Evolutionary conservation across 306 rosid genomes (phyloP), one percentile per base, ranked within the genome.

Genomic region (Inga leiocalycina): DNA sequence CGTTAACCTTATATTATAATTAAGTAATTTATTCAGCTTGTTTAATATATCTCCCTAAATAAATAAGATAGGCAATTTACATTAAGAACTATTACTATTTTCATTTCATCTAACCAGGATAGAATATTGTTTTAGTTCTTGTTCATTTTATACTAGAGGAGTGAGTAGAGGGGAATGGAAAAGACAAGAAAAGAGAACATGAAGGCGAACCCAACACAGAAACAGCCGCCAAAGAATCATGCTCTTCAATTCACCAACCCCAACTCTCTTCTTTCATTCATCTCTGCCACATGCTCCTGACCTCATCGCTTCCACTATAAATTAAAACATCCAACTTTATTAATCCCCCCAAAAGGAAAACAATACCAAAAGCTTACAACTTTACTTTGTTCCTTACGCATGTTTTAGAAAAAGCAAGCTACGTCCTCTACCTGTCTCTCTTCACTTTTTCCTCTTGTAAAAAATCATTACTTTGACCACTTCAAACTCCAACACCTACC

Each of bases 181-280:
- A 51, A 32, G 78, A 74, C 78, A 74, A 52, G 65, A 51, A 74
- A 51, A 74, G 65, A 51, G 65, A 74, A 74, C 78, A 74, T 51
- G 19, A 16, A 74, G 46, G 78, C 10, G 43, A 74, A 54, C 30
- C 65, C 78, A 49, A 51, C 46, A 34, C 32, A 34, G 6, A 51
- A 49, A 49, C 43, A 17, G 64, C 45, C 1, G 62, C 45, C 41
- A 32, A 57, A 74, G 78, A 51, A 52, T 54, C 64, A 9, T 51
- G 27, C 32, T 32, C 45, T 30, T n/a, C 65, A 32, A 74, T n/a
- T 32, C 45, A 51, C 74, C 74, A 73, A 71, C 41, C 77, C 8
- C 44, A 14, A 48, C 62, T 48, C 43, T 16, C 56, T 46, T 51
- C 43, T 52, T 45, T 34, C 19, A 6, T 45, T 34, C 19, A 6